Percentiles rank a stretch among this genome's conserved stretches.
These are phyloP conservation scores for Fagus crenata DNA, from an alignment of 306 rosid genomes.

Conservation along the genomic window DNA sequence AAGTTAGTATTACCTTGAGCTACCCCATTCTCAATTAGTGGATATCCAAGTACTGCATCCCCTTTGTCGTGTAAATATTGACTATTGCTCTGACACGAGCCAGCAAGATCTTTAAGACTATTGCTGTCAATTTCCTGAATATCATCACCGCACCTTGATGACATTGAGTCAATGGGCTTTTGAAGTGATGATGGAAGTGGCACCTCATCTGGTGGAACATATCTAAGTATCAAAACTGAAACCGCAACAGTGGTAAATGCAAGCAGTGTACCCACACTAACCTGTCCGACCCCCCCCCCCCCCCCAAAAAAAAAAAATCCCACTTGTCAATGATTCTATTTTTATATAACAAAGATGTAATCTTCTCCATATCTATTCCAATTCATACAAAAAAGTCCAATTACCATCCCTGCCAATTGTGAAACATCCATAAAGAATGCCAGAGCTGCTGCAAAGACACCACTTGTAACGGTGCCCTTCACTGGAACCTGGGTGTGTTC, in stretches of 20 bases:
- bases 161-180: no score
- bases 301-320: not conserved
- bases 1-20: constrained; percentile 41
- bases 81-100: constrained; percentile 25
- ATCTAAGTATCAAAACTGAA: constrained; percentile 35
- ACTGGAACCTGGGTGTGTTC: constrained; percentile 42
- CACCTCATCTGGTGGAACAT: no score
- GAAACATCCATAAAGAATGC: constrained; percentile 87
- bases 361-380: constrained; percentile 7
- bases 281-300: constrained; percentile 43
- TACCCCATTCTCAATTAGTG: constrained; percentile 47
- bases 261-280: constrained; percentile 70
- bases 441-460: constrained; percentile 53
- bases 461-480: constrained; percentile 53
- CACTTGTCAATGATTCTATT: constrained; percentile 2
- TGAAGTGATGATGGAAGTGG: no score
- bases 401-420: constrained; percentile 75
- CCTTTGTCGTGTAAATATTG: not conserved
- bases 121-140: constrained; percentile 28
- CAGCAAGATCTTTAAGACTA: constrained; percentile 31
- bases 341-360: constrained; percentile 10
- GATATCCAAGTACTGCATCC: constrained; percentile 43
- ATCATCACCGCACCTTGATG: not conserved
- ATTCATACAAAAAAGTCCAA: constrained; percentile 25
- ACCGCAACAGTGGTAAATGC: constrained; percentile 68